Conservation (phyloP, 202 grass and related monocot species). For the Zizania palustris region DNA sequence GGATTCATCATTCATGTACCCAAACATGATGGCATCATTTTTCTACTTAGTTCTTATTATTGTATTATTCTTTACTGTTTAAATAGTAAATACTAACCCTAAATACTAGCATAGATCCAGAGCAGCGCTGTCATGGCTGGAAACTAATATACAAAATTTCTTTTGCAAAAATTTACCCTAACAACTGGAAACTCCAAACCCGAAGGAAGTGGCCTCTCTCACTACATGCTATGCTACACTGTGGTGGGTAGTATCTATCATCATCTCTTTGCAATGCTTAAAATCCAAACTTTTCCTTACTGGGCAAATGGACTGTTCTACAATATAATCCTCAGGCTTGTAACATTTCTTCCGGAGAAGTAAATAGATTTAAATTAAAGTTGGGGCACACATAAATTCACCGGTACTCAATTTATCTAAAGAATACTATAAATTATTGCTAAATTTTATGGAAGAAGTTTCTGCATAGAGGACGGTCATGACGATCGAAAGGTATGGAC, state of each 20-base stretch:
- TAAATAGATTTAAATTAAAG: background rate
- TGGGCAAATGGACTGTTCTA: background rate
- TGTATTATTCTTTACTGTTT: too few species aligned
- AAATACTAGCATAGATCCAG: too few species aligned
- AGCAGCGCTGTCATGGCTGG: background rate
- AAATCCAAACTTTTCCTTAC: background rate
- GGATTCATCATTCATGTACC: too few species aligned
- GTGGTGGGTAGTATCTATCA: too few species aligned
- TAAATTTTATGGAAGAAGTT: conserved; percentile 9
- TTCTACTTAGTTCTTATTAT: too few species aligned
- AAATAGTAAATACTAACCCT: too few species aligned
- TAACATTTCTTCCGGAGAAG: background rate
- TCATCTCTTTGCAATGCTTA: background rate
- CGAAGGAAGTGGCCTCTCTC: too few species aligned
- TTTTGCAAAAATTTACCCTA: background rate
- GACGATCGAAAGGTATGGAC: too few species aligned
- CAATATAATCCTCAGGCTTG: background rate
- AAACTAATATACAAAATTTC: background rate
- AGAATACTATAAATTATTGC: background rate
- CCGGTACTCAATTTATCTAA: background rate
- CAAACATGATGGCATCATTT: too few species aligned
- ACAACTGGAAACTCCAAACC: background rate
- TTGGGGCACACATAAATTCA: background rate
- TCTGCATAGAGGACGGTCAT: too few species aligned
- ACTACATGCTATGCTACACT: background rate